phyloP scores from a whole-genome alignment of 441 rosid species.

The Hura crepitans region DNA sequence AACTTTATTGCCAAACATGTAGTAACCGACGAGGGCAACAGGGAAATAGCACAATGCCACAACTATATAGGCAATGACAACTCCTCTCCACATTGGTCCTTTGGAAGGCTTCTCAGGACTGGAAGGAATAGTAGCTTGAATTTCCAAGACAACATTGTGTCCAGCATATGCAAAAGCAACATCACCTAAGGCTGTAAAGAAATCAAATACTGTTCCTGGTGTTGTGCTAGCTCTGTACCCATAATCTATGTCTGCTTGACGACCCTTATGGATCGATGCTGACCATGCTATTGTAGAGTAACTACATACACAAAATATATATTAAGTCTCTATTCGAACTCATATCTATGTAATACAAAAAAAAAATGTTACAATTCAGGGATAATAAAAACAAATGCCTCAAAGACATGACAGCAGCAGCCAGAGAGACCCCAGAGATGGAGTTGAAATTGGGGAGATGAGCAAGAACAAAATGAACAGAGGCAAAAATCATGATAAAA shows the following conservation, averaged over 20 bases:
- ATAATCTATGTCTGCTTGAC: conserved; percentile 50
- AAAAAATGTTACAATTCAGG: too few relatives aligned
- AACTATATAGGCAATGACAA: conserved; percentile 54
- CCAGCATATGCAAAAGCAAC: conserved; percentile 87
- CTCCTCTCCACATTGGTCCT: conserved; percentile 83
- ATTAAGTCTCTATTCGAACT: too few relatives aligned
- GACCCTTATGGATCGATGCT: conserved; percentile 51
- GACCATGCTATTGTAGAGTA: conserved; percentile 75
- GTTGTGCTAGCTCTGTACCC: conserved; percentile 36
- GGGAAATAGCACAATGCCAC: conserved; percentile 85
- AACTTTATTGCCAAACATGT: conserved; percentile 53
- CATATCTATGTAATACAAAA: too few relatives aligned
- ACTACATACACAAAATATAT: too few relatives aligned
- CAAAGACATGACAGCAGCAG: conserved; percentile 80
- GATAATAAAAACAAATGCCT: too few relatives aligned
- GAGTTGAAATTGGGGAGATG: conserved; percentile 81
- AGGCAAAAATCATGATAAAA: conserved; percentile 71
- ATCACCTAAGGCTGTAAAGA: conserved; percentile 68
- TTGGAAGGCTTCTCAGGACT: conserved; percentile 78
- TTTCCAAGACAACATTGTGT: conserved; percentile 82
- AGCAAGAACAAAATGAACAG: conserved; percentile 63
- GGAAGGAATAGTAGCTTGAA: conserved; percentile 90
- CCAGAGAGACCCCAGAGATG: conserved; percentile 57
- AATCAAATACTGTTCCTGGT: conserved; percentile 42
- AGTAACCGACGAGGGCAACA: conserved; percentile 64